Base-by-base conservation (phyloP, 208 protist species). In the Zelonia costaricensis region DNA sequence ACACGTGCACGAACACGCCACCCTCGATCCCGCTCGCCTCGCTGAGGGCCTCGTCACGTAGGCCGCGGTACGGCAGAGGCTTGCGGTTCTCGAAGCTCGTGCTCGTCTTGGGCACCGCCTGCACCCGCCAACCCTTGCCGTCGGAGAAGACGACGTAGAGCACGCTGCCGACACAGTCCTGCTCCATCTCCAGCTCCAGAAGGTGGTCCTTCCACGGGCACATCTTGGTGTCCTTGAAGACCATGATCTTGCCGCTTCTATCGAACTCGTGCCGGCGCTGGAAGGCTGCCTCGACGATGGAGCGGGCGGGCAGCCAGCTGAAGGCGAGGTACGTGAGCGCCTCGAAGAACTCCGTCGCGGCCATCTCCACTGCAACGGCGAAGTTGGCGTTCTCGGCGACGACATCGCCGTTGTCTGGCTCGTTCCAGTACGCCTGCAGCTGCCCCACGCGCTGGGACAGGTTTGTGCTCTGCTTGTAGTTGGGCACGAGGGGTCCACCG, bases 181-280 rank as follows among this genome's bases (percentile, higher is more conserved):
- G 33, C 53, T 92, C 80, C 38, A 76, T 51, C 67, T 99, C 97
- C 23, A 98, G 64, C 35, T 82, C 76, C 20, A 93, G 72, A 12
- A 99, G 78, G 78, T 98, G 95, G 25, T 97, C 91, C 78, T 97
- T 97, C 94, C 96, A 98, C 25, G 95, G 95, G 63, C 93, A 96
- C 60, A 78, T 75, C 39, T 64, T 69, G 20, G 30, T 36, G 13
- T 82, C 55, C 27, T 79, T 31, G 25, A 98, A 76, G 6, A 94
- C 75, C 10, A 98, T 58, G 59, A 98, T 86, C 51, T 83, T 69
- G 47, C 93, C 93, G 23, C 79, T 88, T 36, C 58, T 38, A 46
- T 98, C 76, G 12, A 86, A 61, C 13, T 63, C 18, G 12, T 66
- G 22, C 20, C 83, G 69, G 28, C 48, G 70, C 6, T 67, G 33